A percentile compares a stretch with the other conserved stretches of the same genome.
phyloP scores from a whole-genome alignment of 1,284 basidiomycete species.

The Inonotus hispidus region DNA sequence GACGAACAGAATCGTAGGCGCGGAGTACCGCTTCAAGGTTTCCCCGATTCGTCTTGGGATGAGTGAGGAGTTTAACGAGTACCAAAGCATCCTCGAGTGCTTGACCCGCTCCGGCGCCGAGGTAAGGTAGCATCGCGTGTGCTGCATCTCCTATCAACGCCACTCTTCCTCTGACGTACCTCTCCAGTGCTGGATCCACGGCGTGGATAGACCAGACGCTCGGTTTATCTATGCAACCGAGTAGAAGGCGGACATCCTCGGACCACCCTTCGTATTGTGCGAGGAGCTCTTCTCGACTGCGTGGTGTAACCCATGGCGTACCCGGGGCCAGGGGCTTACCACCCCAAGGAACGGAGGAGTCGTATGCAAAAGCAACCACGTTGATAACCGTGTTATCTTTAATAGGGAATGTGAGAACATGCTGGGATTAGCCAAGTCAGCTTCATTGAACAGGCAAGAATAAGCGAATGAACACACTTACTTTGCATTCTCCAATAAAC shows the following conservation, averaged over 20 bases:
- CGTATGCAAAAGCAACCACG: slow-evolving; percentile 45
- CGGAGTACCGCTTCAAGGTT: slow-evolving; percentile 37
- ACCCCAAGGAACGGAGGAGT: slow-evolving; percentile 34
- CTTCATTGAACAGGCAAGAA: neutral
- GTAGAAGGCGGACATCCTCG: slow-evolving; percentile 37
- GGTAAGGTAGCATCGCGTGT: slow-evolving; percentile 55
- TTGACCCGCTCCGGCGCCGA: slow-evolving; percentile 60
- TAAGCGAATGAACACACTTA: slow-evolving; percentile 20
- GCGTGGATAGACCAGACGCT: slow-evolving; percentile 59
- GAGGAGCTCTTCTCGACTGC: slow-evolving; percentile 39
- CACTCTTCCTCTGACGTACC: slow-evolving; percentile 41
- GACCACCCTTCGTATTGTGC: slow-evolving; percentile 46
- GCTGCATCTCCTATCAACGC: slow-evolving; percentile 57
- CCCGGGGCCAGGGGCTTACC: slow-evolving; percentile 31
- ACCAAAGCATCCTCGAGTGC: slow-evolving; percentile 56
- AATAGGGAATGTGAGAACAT: slow-evolving; percentile 54
- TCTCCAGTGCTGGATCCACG: slow-evolving; percentile 42
- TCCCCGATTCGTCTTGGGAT: slow-evolving; percentile 36
- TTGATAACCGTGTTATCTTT: slow-evolving; percentile 42
- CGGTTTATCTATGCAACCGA: slow-evolving; percentile 42
- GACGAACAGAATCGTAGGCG: slow-evolving; percentile 17
- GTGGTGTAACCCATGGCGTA: slow-evolving; percentile 43
- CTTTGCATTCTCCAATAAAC: slow-evolving; percentile 40
- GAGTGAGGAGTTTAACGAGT: slow-evolving; percentile 43
- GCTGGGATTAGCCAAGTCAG: slow-evolving; percentile 30